Base-by-base conservation (phyloP, 1,284 basidiomycete species). In the Malassezia cuniculi region DNA sequence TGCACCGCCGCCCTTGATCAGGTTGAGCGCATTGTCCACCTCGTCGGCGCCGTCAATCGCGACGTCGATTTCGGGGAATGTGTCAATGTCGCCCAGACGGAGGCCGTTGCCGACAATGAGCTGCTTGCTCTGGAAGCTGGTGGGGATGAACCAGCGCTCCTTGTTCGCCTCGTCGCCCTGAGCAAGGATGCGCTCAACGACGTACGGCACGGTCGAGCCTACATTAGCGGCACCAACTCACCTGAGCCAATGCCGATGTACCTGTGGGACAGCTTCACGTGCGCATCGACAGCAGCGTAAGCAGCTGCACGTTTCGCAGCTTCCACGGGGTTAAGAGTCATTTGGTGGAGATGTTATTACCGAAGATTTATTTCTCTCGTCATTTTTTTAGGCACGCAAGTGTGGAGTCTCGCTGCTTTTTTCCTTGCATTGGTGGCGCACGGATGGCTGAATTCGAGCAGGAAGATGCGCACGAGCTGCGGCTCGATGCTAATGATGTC, bases 31-130 rank as follows among this genome's bases (percentile, higher is more conserved):
- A 28, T 74, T 69, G 69, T 95, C 89, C 22, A 94, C 85, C 69
- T 95, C 90, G 57, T 97, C 90, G 1, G 90, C 90, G 29, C 90
- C 90, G 68, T 99, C 90, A 39, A 99, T 79, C 5, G 87, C 93
- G 19, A 97, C 85, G 60, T 97, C 93, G 41, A 97, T 81, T 7
- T 73, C 72, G 2, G 83, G 81, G 70, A 84, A 59, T 28, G 44
- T 50, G 47, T 65, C 61, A 4, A 94, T 80, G 60, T 97, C 93
- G 21, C 89, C 93, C 5, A 97, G 75, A 24, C 71, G 78, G 8
- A 97, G 73, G 6, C 60, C 59, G 15, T 80, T 79, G 31, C 75
- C 73, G 36, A 95, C 79, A 64, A 97, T 95, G 47, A 99, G 77
- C 65, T 93, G 81, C 68, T 86, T 90, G 7, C 83, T 86, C 70